A percentile compares a stretch with the other conserved stretches of the same genome.
These are phyloP conservation scores for Eutypa lata DNA, from an alignment of 2,329 filamentous ascomycete genomes.

Conservation along the genomic window DNA sequence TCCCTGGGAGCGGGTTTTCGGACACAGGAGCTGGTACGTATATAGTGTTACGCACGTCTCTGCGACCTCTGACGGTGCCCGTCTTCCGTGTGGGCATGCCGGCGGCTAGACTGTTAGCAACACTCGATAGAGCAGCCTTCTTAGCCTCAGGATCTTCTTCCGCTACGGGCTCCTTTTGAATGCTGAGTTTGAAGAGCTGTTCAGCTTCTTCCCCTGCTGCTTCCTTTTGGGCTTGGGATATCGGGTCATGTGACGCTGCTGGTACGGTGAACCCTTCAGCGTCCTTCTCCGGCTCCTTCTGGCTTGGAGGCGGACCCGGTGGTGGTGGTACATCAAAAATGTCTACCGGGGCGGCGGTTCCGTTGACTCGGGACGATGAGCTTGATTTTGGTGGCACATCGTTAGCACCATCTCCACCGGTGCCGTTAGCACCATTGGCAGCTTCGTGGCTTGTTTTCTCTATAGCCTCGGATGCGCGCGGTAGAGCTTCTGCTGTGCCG, in stretches of 20 bases:
- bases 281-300: conserved; percentile 54
- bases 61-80: conserved; percentile 79
- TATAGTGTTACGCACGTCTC: conserved; percentile 89
- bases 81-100: conserved; percentile 65
- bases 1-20: conserved; percentile 26
- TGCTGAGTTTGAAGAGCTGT: conserved; percentile 76
- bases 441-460: conserved; percentile 38
- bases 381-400: conserved; percentile 30
- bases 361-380: conserved; percentile 43
- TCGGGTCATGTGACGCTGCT: conserved; percentile 57
- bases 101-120: conserved; percentile 66
- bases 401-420: conserved; percentile 33
- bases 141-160: conserved; percentile 75
- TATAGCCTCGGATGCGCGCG: conserved; percentile 28
- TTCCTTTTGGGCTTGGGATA: conserved; percentile 71
- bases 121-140: conserved; percentile 69
- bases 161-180: conserved; percentile 72
- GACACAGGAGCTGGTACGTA: conserved; percentile 59
- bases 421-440: conserved; percentile 48
- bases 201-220: conserved; percentile 57
- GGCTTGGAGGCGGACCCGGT: conserved; percentile 47
- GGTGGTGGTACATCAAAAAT: conserved; percentile 51
- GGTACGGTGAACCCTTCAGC: conserved; percentile 76
- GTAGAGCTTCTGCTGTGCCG: conserved; percentile 31
- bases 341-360: conserved; percentile 39